These are phyloP conservation scores for Lentinula sp. DNA, from an alignment of 768 basidiomycete genomes.

Conservation along the genomic window DNA sequence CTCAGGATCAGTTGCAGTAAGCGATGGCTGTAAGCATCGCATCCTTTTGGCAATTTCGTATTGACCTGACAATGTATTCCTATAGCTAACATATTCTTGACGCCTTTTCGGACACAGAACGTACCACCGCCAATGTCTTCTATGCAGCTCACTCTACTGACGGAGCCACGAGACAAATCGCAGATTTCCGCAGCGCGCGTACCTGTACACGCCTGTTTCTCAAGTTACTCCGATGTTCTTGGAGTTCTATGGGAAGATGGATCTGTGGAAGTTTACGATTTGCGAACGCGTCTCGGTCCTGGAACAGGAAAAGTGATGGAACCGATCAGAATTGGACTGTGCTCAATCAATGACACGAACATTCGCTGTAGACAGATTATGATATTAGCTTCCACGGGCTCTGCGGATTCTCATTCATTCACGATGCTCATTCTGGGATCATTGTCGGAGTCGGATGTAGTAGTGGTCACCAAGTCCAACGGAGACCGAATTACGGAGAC, in stretches of 20 bases:
- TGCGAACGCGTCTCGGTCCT: constrained; percentile 56
- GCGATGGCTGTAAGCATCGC: constrained; percentile 74
- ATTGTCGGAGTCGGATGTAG: constrained; percentile 22
- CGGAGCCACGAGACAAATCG: constrained; percentile 11
- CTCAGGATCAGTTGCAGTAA: constrained; percentile 81
- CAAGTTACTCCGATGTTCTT: constrained; percentile 47
- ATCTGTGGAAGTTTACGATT: constrained; percentile 59
- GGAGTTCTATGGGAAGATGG: constrained; percentile 71
- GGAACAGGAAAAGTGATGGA: constrained; percentile 56
- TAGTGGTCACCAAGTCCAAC: constrained; percentile 20
- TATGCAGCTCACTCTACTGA: constrained; percentile 26
- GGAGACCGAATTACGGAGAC: constrained; percentile 11
- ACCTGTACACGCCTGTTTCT: constrained; percentile 66
- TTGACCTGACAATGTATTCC: not conserved
- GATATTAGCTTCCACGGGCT: constrained; percentile 6
- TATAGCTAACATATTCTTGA: constrained; percentile 71
- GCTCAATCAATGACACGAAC: constrained; percentile 12
- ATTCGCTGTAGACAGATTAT: constrained; percentile 28
- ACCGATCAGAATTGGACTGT: constrained; percentile 37
- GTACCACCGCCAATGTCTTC: constrained; percentile 98
- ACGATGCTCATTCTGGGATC: constrained; percentile 36
- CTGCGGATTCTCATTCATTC: constrained; percentile 6
- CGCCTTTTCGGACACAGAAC: constrained; percentile 91
- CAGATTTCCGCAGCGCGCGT: constrained; percentile 20
- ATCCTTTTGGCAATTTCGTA: not conserved